Base-by-base conservation (phyloP, 768 basidiomycete species). In the Boletus reticulatus region DNA sequence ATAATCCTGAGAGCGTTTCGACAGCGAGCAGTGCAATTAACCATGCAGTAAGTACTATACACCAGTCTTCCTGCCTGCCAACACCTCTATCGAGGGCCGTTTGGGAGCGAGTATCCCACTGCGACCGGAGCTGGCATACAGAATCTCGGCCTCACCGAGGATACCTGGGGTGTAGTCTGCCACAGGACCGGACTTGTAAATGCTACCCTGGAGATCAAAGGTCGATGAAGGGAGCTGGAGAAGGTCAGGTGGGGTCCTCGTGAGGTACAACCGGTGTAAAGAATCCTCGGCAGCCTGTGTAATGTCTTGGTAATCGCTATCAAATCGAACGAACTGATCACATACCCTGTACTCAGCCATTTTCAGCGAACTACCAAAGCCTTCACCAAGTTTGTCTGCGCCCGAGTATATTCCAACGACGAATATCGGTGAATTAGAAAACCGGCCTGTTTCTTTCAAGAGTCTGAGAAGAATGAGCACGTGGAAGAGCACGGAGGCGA, bases 321-420 rank as follows among this genome's bases (percentile, higher is more conserved):
- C 9, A 11, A 19, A 12, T 16, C 24, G 11, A 20, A 59, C 50
- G 43, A 27, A 22, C n/a, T 51, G 17, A 36, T 39, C 27, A 20
- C 83, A 50, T 72, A 93, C 94, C 54, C 96, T 79, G 74, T 83
- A 95, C 73, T 98, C 94, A 16, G 94, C 94, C 96, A 98, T 98
- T 70, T 84, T 87, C 52, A 98, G 75, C 4, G 92, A 94, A 61
- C 84, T 88, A 50, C 97, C 97, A 66, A 95, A 93, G 14, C 95
- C 94, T 73, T 99, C 95, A 6, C 95, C 93, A 3, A 99, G 82
- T 72, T 97, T 84, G 69, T 84, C 91, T 55, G 73, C 78, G 39
- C 85, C 93, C 22, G 85, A 91, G 70, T 83, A 98, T 56, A 97
- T 88, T 17, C 94, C 97, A n/a, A 96, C 88, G n/a, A 97, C 89